Evolutionary conservation across 164 flowering plant genomes (phyloP).

Genomic region (Taxillus chinensis): DNA sequence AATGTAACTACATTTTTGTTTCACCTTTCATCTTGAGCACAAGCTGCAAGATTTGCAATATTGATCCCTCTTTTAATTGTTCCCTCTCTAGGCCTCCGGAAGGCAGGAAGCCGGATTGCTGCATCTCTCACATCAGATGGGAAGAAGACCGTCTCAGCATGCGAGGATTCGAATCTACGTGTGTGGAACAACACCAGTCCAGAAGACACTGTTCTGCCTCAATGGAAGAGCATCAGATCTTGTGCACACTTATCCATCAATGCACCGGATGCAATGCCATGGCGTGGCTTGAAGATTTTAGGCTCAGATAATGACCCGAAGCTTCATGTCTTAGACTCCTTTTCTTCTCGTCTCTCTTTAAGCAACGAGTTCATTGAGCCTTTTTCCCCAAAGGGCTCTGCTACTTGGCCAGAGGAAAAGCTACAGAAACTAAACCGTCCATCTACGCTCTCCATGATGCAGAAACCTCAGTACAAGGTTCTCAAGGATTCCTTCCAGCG

Average conservation of each 20-base stretch:
- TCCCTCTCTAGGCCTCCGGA: constrained; percentile 27
- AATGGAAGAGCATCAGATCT: constrained; percentile 29
- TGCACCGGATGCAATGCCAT: constrained; percentile 58
- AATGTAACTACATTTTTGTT: no score
- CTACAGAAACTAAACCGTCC: constrained; percentile 26
- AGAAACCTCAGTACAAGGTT: constrained; percentile 45
- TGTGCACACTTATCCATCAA: constrained; percentile 43
- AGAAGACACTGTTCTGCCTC: constrained; percentile 10
- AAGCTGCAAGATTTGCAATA: not conserved
- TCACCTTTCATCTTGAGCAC: no score
- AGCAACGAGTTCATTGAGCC: constrained; percentile 41
- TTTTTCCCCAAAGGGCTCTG: constrained; percentile 40
- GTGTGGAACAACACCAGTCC: constrained; percentile 34
- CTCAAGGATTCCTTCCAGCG: constrained; percentile 38
- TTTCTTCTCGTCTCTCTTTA: constrained; percentile 27
- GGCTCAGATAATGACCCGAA: constrained; percentile 11
- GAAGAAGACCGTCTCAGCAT: constrained; percentile 49
- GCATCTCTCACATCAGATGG: constrained; percentile 58
- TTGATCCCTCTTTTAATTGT: not conserved
- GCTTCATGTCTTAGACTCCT: constrained; percentile 8
- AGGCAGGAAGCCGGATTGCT: constrained; percentile 25
- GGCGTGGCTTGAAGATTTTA: constrained; percentile 34
- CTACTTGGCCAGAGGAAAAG: constrained; percentile 74
- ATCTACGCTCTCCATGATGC: constrained; percentile 8
- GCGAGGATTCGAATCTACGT: constrained; percentile 49